These are phyloP conservation scores for Wickerhamiella lipophila DNA, from an alignment of 805 yeast species.

Conservation along the genomic window DNA sequence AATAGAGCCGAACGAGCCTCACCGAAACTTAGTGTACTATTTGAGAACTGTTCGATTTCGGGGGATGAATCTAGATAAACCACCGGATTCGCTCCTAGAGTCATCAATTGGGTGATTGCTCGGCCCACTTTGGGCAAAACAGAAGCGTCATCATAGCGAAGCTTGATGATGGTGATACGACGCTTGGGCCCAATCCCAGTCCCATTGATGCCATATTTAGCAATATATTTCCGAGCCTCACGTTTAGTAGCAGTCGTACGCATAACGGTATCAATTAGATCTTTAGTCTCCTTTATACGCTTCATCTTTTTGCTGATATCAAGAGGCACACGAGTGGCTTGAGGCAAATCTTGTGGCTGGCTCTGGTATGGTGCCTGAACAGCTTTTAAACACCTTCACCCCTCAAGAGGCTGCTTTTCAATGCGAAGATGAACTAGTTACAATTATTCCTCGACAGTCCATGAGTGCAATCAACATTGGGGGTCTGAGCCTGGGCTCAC, in stretches of 20 bases:
- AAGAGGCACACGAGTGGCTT: neutral
- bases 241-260: slow-evolving; percentile 88
- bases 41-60: slow-evolving; percentile 22
- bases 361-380: slow-evolving; percentile 5
- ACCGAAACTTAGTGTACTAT: slow-evolving; percentile 5
- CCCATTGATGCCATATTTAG: slow-evolving; percentile 39
- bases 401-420: slow-evolving; percentile 60
- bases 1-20: neutral
- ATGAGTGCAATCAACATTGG: slow-evolving; percentile 53
- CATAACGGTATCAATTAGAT: slow-evolving; percentile 69
- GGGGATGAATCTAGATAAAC: slow-evolving; percentile 42
- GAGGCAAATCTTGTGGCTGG: neutral
- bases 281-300: slow-evolving; percentile 23
- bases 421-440: slow-evolving; percentile 66
- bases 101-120: slow-evolving; percentile 42
- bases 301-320: neutral
- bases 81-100: slow-evolving; percentile 64
- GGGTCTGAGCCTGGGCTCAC: slow-evolving; percentile 46
- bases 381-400: slow-evolving; percentile 12
- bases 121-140: slow-evolving; percentile 35
- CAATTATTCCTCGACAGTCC: slow-evolving; percentile 66
- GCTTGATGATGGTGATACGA: slow-evolving; percentile 18
- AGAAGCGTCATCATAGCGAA: slow-evolving; percentile 11
- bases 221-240: slow-evolving; percentile 71
- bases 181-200: slow-evolving; percentile 6